A percentile compares a stretch with the other conserved stretches of the same genome.
These are phyloP conservation scores for Coemansia sp. DNA, from an alignment of 192 early-diverging fungal genomes.

Conservation along the genomic window DNA sequence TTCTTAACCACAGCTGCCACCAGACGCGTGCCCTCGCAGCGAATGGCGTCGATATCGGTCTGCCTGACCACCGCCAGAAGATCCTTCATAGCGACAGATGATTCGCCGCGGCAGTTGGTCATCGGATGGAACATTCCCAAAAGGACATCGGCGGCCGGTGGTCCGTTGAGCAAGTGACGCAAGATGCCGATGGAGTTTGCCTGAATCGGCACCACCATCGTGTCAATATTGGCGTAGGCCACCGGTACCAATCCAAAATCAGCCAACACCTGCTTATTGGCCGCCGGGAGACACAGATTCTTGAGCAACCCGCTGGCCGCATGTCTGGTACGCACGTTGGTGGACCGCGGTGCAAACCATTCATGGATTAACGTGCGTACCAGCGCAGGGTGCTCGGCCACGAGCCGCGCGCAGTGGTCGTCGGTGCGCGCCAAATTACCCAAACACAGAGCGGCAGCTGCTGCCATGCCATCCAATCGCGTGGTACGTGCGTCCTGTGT, in stretches of 20 bases:
- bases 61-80: slow-evolving; percentile 19
- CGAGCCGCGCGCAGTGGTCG: slow-evolving; percentile 62
- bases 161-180: slow-evolving; percentile 23
- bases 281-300: slow-evolving; percentile 63
- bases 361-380: slow-evolving; percentile 56
- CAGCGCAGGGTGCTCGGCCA: slow-evolving; percentile 57
- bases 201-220: slow-evolving; percentile 48
- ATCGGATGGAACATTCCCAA: slow-evolving; percentile 3
- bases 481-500: neutral
- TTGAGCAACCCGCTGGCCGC: slow-evolving; percentile 67
- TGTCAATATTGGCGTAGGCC: slow-evolving; percentile 19
- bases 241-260: slow-evolving; percentile 20
- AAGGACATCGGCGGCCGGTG: slow-evolving; percentile 4
- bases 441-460: slow-evolving; percentile 61
- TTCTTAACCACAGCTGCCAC: slow-evolving; percentile 27
- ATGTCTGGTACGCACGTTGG: slow-evolving; percentile 54
- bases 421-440: slow-evolving; percentile 76
- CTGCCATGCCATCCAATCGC: slow-evolving; percentile 26
- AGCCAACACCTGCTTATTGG: slow-evolving; percentile 19
- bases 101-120: neutral
- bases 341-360: slow-evolving; percentile 51
- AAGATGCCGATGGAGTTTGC: slow-evolving; percentile 49
- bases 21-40: slow-evolving; percentile 51
- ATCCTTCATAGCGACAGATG: slow-evolving; percentile 14
- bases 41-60: slow-evolving; percentile 49